phyloP scores from a whole-genome alignment of 2,329 filamentous ascomycete genomes.

The Pseudocercospora musae region DNA sequence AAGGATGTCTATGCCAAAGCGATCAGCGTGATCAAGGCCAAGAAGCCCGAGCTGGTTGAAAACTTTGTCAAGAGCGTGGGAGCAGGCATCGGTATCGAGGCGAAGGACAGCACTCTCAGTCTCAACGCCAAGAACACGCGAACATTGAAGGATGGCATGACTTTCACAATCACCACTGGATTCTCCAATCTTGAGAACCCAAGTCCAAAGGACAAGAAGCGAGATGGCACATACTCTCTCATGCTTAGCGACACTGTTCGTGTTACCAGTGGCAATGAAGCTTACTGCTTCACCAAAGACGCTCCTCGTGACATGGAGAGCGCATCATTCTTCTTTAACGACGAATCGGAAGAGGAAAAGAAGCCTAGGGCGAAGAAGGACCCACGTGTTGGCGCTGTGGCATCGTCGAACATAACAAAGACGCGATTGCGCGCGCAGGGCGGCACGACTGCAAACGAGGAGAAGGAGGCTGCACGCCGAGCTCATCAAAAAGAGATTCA shows the following conservation, averaged over 20 bases:
- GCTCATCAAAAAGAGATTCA: slow-evolving; percentile 91
- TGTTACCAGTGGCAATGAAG: slow-evolving; percentile 67
- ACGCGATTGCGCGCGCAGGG: slow-evolving; percentile 89
- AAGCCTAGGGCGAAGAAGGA: slow-evolving; percentile 87
- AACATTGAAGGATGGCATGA: slow-evolving; percentile 93
- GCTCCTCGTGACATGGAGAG: slow-evolving; percentile 88
- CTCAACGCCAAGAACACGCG: slow-evolving; percentile 84
- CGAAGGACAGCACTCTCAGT: slow-evolving; percentile 75
- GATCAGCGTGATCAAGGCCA: slow-evolving; percentile 71
- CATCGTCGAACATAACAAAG: slow-evolving; percentile 92
- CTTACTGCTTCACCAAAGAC: slow-evolving; percentile 88
- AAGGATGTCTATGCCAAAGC: slow-evolving; percentile 95
- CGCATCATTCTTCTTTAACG: slow-evolving; percentile 98
- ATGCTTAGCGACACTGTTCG: slow-evolving; percentile 91
- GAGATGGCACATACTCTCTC: slow-evolving; percentile 76
- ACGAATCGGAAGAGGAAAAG: slow-evolving; percentile 83
- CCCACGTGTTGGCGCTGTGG: slow-evolving; percentile 76
- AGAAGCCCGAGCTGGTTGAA: slow-evolving; percentile 93
- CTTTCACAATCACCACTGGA: slow-evolving; percentile 82
- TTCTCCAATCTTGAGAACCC: slow-evolving; percentile 87
- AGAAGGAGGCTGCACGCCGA: slow-evolving; percentile 79
- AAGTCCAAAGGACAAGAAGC: slow-evolving; percentile 83
- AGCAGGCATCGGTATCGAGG: slow-evolving; percentile 88
- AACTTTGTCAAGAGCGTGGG: slow-evolving; percentile 92
- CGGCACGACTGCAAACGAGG: slow-evolving; percentile 82